These are phyloP conservation scores for Penicillium brasilianum DNA, from an alignment of 2,329 filamentous ascomycete species.

Conservation along the genomic window DNA sequence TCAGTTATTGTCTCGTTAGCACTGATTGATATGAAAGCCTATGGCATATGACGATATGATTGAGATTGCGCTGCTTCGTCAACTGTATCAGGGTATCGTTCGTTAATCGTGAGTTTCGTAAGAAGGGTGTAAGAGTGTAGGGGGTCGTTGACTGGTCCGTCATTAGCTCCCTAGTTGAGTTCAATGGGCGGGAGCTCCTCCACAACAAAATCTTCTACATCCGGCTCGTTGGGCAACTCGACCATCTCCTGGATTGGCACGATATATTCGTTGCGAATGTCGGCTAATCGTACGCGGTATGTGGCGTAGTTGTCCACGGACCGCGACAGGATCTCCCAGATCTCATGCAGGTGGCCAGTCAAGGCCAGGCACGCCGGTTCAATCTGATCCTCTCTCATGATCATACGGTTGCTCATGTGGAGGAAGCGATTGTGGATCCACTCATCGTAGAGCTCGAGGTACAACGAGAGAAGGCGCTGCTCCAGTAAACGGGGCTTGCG, in stretches of 20 bases:
- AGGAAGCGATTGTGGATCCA: constrained; percentile 34
- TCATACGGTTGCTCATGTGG: constrained; percentile 24
- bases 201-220: constrained; percentile 8
- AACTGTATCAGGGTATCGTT: background rate
- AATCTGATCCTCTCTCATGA: constrained; percentile 16
- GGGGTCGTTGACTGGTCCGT: background rate
- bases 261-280: constrained; percentile 25
- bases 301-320: constrained; percentile 28
- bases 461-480: constrained; percentile 27
- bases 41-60: background rate
- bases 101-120: background rate
- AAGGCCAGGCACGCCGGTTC: constrained; percentile 20
- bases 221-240: constrained; percentile 15
- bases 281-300: constrained; percentile 21
- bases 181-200: background rate
- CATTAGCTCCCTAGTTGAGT: background rate
- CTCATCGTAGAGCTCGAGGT: constrained; percentile 34
- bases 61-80: background rate
- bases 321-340: constrained; percentile 30
- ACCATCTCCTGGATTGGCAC: constrained; percentile 10
- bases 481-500: constrained; percentile 29
- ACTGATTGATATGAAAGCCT: background rate
- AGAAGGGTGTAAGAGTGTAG: background rate
- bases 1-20: background rate
- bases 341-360: constrained; percentile 19